These are phyloP conservation scores for Ophiostoma sp. DNA, from an alignment of 2,329 filamentous ascomycete genomes.

Conservation along the genomic window DNA sequence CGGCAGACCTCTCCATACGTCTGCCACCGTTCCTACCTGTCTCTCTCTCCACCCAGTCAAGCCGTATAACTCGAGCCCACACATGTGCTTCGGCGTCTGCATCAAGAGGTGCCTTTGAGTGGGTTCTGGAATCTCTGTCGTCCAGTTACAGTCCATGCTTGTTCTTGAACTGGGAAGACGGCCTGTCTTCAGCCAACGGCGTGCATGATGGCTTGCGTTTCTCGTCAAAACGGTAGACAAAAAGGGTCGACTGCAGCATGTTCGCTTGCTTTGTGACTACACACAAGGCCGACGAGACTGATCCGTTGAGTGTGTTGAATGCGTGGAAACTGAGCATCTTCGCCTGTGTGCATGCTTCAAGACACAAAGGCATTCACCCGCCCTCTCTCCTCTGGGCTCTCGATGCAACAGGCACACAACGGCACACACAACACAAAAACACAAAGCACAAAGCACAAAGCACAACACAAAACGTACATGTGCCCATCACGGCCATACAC, in stretches of 20 bases:
- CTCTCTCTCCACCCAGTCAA: neutral
- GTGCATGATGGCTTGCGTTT: neutral
- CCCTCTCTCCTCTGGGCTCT: neutral
- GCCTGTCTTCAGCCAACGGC: neutral
- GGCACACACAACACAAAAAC: neutral
- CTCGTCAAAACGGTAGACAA: constrained; percentile 10
- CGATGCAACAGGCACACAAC: neutral
- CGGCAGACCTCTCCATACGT: neutral
- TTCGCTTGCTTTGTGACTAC: neutral
- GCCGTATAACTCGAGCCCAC: neutral
- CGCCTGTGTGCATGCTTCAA: neutral
- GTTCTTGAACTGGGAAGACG: neutral
- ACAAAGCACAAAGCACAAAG: neutral
- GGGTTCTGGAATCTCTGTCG: neutral
- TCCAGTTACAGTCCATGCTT: neutral
- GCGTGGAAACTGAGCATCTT: constrained; percentile 1
- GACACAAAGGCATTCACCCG: neutral
- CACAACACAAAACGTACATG: neutral
- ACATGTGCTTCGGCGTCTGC: constrained; percentile 5
- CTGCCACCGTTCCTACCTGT: neutral
- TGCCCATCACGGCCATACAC: neutral
- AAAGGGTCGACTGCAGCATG: neutral
- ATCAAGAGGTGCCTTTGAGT: neutral
- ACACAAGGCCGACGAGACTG: neutral
- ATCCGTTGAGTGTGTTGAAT: neutral